Conservation (phyloP, 768 basidiomycete genomes). For the Mycena crocata region DNA sequence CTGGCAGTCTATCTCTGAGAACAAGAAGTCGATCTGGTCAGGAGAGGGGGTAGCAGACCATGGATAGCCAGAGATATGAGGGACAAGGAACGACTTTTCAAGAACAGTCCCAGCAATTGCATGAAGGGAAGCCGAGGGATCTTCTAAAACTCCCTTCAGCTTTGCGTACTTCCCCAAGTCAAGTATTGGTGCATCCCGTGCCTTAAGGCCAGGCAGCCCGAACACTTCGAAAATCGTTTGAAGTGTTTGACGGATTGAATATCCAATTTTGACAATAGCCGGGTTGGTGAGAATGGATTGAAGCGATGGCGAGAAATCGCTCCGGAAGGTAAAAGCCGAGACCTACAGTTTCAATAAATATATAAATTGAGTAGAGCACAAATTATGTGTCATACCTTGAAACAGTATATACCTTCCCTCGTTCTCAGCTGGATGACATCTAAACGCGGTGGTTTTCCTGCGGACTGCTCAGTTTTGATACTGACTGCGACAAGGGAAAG, state of each 20-base stretch:
- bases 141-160: too few relatives aligned
- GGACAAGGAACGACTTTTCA: too few relatives aligned
- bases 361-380: background rate
- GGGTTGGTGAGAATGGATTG: conserved; percentile 9
- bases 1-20: background rate
- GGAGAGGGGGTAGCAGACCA: too few relatives aligned
- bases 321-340: background rate
- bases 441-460: background rate
- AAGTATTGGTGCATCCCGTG: background rate
- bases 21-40: background rate
- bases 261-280: conserved; percentile 11
- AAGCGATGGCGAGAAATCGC: conserved; percentile 3
- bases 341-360: background rate
- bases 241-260: background rate
- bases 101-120: too few relatives aligned
- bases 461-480: background rate
- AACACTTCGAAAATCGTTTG: conserved; percentile 6
- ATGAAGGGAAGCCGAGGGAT: too few relatives aligned
- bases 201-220: background rate
- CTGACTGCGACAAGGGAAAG: conserved; percentile 10
- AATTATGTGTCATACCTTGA: background rate
- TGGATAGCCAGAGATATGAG: too few relatives aligned
- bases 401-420: background rate
- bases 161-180: conserved; percentile 8
- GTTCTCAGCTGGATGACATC: conserved; percentile 15